Evolutionary conservation across 2,329 filamentous ascomycete species (phyloP), one percentile per base, ranked within the genome.

Genomic region (Colletotrichum nymphaeae): DNA sequence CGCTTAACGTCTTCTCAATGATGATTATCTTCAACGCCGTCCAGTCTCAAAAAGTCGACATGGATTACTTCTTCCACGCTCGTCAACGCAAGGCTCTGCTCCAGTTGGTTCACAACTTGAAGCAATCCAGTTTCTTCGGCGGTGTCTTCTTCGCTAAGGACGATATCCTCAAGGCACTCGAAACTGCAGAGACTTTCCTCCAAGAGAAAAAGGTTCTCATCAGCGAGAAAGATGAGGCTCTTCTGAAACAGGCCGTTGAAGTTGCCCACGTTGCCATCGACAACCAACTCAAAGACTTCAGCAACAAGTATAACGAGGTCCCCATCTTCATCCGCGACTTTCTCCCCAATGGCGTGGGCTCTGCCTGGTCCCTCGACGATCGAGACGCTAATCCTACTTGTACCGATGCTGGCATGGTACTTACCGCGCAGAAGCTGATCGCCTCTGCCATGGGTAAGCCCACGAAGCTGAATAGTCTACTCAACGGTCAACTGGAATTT

Each of bases 51-150:
- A 88, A 95, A 12, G 91, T 89, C 0, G 96, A 96, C 77, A 86
- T 90, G 68, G 95, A 98, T 80, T 98, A 98, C 79, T 93, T 98
- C 75, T 98, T 98, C 77, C 93, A 98, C 77, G 89, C 90, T 0
- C 91, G 88, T 14, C 95, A 95, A 77, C 85, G 89, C 35, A 92
- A 91, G 74, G 87, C 88, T 52, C 84, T 97, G 14, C 84, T 92
- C 30, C 86, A 90, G 66, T 85, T 97, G 2, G 92, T 97, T 5
- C 88, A 88, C 68, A 98, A 98, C 78, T 82, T 98, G 57, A 90
- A 94, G 22, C 93, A 97, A 78, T 92, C 94, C 7, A 94, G 93
- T 62, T 97, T 98, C 79, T 97, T 96, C 81, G 91, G 90, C 12
- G 95, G 94, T 83, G 93, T 93, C 0, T 95, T 95, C 60, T 95